phyloP scores from a whole-genome alignment of 116 monocot species.

The Cymodocea nodosa region DNA sequence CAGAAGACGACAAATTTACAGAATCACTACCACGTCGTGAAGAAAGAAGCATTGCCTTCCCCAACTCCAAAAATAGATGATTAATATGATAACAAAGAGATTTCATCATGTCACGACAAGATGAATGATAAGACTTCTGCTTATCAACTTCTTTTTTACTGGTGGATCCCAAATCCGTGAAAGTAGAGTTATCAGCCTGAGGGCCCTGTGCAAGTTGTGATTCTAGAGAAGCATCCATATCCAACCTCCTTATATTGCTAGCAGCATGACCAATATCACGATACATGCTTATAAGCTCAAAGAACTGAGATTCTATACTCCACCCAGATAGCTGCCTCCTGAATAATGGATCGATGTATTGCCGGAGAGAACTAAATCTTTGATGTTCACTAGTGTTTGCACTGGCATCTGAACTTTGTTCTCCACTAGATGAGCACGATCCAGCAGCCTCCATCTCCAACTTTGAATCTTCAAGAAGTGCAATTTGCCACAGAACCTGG shows the following conservation, averaged over 20 bases:
- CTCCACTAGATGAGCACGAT: constrained; percentile 36
- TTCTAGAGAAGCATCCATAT: constrained; percentile 38
- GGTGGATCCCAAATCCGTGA: constrained; percentile 20
- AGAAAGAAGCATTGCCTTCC: constrained; percentile 73
- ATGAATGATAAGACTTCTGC: constrained; percentile 54
- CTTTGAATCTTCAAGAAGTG: constrained; percentile 80
- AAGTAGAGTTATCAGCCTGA: constrained; percentile 21
- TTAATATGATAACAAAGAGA: constrained; percentile 88
- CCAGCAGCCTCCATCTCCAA: constrained; percentile 36
- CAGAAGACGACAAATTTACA: constrained; percentile 47
- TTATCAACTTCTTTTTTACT: constrained; percentile 61
- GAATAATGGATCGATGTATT: constrained; percentile 76
- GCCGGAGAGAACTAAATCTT: constrained; percentile 68
- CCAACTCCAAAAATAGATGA: constrained; percentile 86
- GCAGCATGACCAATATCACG: constrained; percentile 66
- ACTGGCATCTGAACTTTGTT: constrained; percentile 23
- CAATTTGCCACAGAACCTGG: constrained; percentile 86
- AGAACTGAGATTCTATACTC: constrained; percentile 91
- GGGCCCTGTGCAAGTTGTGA: constrained; percentile 23
- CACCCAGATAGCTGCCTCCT: constrained; percentile 71
- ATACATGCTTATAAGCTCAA: constrained; percentile 90
- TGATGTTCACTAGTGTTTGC: constrained; percentile 51
- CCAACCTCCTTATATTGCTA: constrained; percentile 36
- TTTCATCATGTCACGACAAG: constrained; percentile 82
- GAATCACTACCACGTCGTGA: constrained; percentile 72